Evolutionary conservation across 352 stramenopile species (phyloP), one percentile per base, ranked within the genome.

Genomic region (Phytophthora sp.): DNA sequence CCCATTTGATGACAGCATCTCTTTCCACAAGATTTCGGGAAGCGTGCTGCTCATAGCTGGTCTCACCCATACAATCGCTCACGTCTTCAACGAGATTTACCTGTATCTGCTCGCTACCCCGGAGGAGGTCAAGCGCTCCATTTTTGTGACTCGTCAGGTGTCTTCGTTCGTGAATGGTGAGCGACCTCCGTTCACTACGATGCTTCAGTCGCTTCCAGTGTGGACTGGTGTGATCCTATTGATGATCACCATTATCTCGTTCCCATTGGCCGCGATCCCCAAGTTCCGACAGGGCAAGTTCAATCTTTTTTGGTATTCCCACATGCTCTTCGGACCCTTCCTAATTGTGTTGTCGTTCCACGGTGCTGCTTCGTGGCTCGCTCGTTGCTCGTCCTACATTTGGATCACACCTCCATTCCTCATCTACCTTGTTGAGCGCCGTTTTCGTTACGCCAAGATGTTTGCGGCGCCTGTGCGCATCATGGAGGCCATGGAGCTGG

Each of bases 291-390:
- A 91, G 57, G 82, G 84, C 52, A 77, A 77, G 27, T 94, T 93
- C 71, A 92, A 92, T 63, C 44, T 87, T 13, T 94, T 94, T 54
- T 93, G 83, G 84, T 89, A 84, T 76, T 88, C 80, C 55, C 86
- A 94, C 73, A 90, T 93, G 82, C 74, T 92, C 9, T 91, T 93
- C 50, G 82, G 80, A 2, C 38, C 74, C 3, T 94, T 94, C 59
- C 54, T 94, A 24, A 7, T 95, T 13, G 68, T 92, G 21, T 36
- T 91, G 23, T 72, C 66, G 26, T 80, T 93, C 58, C 84, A 93
- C 56, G 84, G 83, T 23, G 74, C 78, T n/a, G 57, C 69, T 13
- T 89, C 80, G 39, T 94, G 84, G 84, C 72, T 93, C 12, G 75
- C 78, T 29, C 75, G 65, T 13, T 54, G 66, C 41, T 82, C 74